Conservation (phyloP, 208 protist species). For the Leishmania amazonensis region DNA sequence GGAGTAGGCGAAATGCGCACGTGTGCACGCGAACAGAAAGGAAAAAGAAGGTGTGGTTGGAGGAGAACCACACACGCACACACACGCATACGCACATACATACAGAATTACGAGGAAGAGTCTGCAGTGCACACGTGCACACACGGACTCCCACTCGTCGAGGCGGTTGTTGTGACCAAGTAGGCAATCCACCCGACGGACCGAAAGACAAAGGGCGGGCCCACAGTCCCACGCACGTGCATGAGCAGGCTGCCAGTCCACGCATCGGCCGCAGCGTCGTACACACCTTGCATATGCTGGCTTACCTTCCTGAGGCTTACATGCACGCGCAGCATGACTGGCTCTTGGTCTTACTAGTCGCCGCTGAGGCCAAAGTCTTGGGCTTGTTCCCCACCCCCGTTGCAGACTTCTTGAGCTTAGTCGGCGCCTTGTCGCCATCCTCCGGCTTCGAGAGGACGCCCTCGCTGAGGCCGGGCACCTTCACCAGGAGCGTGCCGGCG, state of each 20-base stretch:
- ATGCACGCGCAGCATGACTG: slow-evolving; percentile 32
- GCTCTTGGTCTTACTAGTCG: slow-evolving; percentile 6
- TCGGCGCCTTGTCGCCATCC: slow-evolving; percentile 9
- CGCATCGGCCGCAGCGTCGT: not conserved
- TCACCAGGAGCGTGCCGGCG: slow-evolving; percentile 41
- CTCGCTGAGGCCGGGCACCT: slow-evolving; percentile 33
- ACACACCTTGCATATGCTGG: not conserved
- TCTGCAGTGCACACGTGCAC: not conserved
- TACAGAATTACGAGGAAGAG: not conserved
- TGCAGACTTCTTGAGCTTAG: not conserved
- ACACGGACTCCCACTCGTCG: not conserved
- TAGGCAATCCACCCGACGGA: not conserved
- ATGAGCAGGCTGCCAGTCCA: not conserved
- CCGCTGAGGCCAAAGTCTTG: not conserved
- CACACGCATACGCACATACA: not conserved
- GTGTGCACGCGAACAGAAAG: not conserved
- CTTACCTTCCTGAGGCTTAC: not conserved
- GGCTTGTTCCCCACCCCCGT: not conserved
- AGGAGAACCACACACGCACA: not conserved
- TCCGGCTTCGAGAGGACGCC: slow-evolving; percentile 21
- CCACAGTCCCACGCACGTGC: not conserved
- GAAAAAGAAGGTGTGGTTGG: not conserved
- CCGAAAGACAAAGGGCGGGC: not conserved
- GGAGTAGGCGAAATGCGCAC: not conserved
- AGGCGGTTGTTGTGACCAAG: not conserved